Evolutionary conservation across 2,329 filamentous ascomycete species (phyloP).

Genomic region (Aspergillus ustus): DNA sequence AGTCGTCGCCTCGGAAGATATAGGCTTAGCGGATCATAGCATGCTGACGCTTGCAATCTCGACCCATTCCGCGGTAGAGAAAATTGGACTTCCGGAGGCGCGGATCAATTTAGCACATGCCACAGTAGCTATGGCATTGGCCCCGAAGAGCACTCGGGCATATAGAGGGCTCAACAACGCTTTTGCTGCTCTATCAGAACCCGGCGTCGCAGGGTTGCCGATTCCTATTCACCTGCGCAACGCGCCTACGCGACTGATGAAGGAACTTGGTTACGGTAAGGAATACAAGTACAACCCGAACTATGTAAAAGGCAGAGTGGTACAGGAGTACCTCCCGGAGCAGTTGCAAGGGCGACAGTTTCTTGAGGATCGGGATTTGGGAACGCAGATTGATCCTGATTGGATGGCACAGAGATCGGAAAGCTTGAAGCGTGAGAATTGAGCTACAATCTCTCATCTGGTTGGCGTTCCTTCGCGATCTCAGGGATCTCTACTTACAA

Average conservation of each 20-base stretch:
- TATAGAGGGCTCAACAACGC: slow-evolving; percentile 84
- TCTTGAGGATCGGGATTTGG: slow-evolving; percentile 79
- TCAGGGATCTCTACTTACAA: not conserved
- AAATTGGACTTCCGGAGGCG: slow-evolving; percentile 93
- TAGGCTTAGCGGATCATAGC: slow-evolving; percentile 85
- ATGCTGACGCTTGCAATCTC: slow-evolving; percentile 84
- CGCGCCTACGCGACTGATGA: slow-evolving; percentile 90
- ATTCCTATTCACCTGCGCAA: slow-evolving; percentile 89
- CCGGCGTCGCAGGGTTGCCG: slow-evolving; percentile 78
- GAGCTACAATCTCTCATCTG: not conserved
- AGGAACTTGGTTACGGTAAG: slow-evolving; percentile 85
- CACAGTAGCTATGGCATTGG: slow-evolving; percentile 76
- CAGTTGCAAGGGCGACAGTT: slow-evolving; percentile 72
- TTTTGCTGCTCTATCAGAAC: slow-evolving; percentile 77
- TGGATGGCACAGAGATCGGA: slow-evolving; percentile 39
- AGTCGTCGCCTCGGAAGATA: slow-evolving; percentile 91
- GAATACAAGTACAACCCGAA: slow-evolving; percentile 98
- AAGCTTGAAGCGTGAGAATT: not conserved
- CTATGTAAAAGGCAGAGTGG: slow-evolving; percentile 78
- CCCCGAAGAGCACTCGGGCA: slow-evolving; percentile 83
- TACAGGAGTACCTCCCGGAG: slow-evolving; percentile 89
- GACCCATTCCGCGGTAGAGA: slow-evolving; percentile 84
- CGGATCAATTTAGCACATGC: slow-evolving; percentile 90
- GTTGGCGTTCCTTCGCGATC: not conserved
- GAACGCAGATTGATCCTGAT: slow-evolving; percentile 76